Evolutionary conservation across 2,329 filamentous ascomycete genomes (phyloP).

Genomic region (Fusarium austroafricanum): DNA sequence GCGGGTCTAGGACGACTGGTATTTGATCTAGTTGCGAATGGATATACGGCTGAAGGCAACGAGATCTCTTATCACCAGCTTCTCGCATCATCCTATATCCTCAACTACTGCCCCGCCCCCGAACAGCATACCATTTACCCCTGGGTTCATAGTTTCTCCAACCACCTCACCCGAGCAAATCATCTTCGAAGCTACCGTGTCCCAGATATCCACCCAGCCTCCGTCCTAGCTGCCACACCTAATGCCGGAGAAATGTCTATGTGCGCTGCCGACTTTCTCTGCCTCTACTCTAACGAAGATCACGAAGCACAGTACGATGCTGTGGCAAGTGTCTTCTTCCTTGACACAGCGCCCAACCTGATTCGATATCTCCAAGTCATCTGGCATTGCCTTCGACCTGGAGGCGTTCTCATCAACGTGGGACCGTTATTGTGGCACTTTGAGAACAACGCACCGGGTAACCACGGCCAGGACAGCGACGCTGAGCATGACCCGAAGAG

Average conservation of each 20-base stretch:
- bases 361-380: slow-evolving; percentile 91
- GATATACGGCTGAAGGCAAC: slow-evolving; percentile 86
- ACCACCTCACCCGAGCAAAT: slow-evolving; percentile 77
- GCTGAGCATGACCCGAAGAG: slow-evolving; percentile 61
- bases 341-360: slow-evolving; percentile 95
- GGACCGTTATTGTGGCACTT: slow-evolving; percentile 97
- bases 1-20: slow-evolving; percentile 90
- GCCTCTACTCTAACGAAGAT: slow-evolving; percentile 77
- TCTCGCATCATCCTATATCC: slow-evolving; percentile 82
- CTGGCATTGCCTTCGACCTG: slow-evolving; percentile 77
- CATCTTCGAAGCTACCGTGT: slow-evolving; percentile 80
- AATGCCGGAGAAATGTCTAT: slow-evolving; percentile 82
- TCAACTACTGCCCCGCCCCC: slow-evolving; percentile 72
- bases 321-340: slow-evolving; percentile 92
- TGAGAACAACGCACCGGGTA: slow-evolving; percentile 75
- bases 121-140: slow-evolving; percentile 81
- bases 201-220: slow-evolving; percentile 82
- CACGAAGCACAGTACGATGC: slow-evolving; percentile 77
- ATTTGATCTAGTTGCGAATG: slow-evolving; percentile 81
- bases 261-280: slow-evolving; percentile 92
- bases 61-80: slow-evolving; percentile 98
- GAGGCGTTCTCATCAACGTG: slow-evolving; percentile 88
- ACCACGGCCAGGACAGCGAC: slow-evolving; percentile 64
- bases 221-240: slow-evolving; percentile 57
- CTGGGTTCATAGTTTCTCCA: slow-evolving; percentile 89